Percentiles rank a stretch among this genome's conserved stretches.
Conservation (phyloP, 108 stramenopile species). For the Skeletonema costatum region DNA sequence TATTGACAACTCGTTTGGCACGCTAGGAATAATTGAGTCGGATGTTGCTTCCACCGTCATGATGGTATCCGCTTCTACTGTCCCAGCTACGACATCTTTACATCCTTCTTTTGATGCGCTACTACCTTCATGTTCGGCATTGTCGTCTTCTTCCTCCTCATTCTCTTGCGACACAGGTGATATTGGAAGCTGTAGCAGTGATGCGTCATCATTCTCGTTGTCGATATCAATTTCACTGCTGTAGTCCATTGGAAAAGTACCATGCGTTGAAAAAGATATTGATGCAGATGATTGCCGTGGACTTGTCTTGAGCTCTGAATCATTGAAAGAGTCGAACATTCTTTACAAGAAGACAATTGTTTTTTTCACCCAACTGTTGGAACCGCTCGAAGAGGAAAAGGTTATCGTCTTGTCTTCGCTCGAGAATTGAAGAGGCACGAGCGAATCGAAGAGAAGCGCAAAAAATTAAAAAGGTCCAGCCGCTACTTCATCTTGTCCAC, state of each 20-base stretch:
- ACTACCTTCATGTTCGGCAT: not conserved
- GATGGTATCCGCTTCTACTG: not conserved
- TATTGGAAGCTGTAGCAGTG: slow-evolving; percentile 2
- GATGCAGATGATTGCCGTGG: slow-evolving; percentile 16
- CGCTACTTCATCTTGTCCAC: no score
- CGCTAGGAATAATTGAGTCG: not conserved
- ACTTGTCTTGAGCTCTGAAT: not conserved
- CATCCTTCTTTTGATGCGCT: not conserved
- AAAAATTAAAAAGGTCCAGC: no score
- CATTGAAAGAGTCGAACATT: slow-evolving; percentile 4
- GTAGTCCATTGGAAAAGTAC: slow-evolving; percentile 20
- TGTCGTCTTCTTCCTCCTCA: slow-evolving; percentile 2
- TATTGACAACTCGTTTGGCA: not conserved
- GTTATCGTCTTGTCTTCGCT: no score
- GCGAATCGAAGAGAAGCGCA: no score
- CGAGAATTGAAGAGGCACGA: no score
- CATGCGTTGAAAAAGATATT: slow-evolving; percentile 8
- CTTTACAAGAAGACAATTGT: not conserved
- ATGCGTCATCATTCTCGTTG: not conserved
- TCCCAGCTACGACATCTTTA: not conserved
- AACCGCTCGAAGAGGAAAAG: no score
- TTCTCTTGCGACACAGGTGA: slow-evolving; percentile 13
- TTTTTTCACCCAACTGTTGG: no score
- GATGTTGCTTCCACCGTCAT: not conserved
- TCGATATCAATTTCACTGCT: slow-evolving; percentile 14